Conservation (phyloP, 139 green algal species). For the Volvox africanus region DNA sequence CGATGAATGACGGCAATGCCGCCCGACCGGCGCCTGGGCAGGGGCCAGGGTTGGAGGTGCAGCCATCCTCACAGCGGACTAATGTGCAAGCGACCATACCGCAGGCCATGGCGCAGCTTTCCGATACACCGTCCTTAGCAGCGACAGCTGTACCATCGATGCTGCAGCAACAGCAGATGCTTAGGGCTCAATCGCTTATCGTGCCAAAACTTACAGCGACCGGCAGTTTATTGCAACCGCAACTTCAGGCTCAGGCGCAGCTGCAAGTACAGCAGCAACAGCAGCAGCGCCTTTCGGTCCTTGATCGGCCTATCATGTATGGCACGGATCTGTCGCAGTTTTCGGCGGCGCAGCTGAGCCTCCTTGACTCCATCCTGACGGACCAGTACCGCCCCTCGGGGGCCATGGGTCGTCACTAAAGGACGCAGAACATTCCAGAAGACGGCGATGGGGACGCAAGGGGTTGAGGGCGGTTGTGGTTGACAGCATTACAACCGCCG, state of each 20-base stretch:
- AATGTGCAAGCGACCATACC: neutral
- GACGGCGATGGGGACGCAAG: too few species aligned
- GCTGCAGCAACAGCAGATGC: neutral
- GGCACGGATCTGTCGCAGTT: conserved; percentile 38
- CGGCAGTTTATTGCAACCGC: conserved; percentile 1
- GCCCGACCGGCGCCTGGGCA: neutral
- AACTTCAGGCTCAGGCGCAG: neutral
- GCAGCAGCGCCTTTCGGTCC: conserved; percentile 30
- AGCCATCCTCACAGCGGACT: neutral
- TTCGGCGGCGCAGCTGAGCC: conserved; percentile 11
- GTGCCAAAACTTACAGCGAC: neutral
- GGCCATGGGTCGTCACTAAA: neutral
- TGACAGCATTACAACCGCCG: too few species aligned
- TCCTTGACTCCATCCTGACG: conserved; percentile 30
- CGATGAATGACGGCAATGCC: neutral
- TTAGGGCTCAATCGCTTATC: neutral
- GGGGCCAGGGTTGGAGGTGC: neutral
- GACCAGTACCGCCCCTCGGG: conserved; percentile 22
- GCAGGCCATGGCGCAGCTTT: neutral
- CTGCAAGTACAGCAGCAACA: neutral
- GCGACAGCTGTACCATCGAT: neutral
- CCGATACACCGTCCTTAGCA: neutral
- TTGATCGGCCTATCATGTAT: conserved; percentile 47
- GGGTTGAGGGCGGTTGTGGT: too few species aligned
- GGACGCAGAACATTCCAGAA: neutral